phyloP scores from a whole-genome alignment of 306 rosid species.

The Arachis hypogaea region DNA sequence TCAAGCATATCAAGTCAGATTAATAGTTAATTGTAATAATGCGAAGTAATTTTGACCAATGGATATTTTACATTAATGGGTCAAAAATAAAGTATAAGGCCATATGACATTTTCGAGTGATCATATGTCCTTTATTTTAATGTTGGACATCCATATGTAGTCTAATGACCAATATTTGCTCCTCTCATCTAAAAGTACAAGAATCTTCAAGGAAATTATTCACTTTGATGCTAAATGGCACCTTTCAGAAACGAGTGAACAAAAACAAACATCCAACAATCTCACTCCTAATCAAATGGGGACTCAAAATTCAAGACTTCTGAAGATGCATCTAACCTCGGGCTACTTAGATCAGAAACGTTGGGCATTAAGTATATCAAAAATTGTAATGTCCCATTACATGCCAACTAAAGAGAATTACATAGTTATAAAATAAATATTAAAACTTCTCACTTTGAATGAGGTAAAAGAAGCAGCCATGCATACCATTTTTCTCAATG shows the following conservation, averaged over 20 bases:
- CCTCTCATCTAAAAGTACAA: not conserved
- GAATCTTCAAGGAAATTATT: conserved; percentile 31
- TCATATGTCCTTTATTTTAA: no score
- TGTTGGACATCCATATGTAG: no score
- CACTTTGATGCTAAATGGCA: conserved; percentile 2
- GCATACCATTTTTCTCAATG: conserved; percentile 91
- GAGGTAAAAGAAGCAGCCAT: conserved; percentile 36
- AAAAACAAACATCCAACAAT: conserved; percentile 15
- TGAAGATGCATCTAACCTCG: not conserved
- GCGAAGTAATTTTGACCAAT: no score
- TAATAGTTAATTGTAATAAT: no score
- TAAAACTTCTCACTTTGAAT: conserved; percentile 16
- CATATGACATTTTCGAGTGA: no score
- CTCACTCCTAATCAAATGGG: conserved; percentile 10
- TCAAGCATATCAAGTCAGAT: not conserved
- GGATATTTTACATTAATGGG: no score
- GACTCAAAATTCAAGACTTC: conserved; percentile 1
- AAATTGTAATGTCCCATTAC: not conserved
- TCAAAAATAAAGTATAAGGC: no score
- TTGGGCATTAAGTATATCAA: not conserved
- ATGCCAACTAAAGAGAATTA: not conserved
- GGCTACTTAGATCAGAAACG: conserved; percentile 10
- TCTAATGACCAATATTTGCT: no score
- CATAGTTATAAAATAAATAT: conserved; percentile 5
- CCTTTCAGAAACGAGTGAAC: conserved; percentile 3